Evolutionary conservation across 768 basidiomycete species (phyloP), one percentile per base, ranked within the genome.

Genomic region (Tylopilus sp.): DNA sequence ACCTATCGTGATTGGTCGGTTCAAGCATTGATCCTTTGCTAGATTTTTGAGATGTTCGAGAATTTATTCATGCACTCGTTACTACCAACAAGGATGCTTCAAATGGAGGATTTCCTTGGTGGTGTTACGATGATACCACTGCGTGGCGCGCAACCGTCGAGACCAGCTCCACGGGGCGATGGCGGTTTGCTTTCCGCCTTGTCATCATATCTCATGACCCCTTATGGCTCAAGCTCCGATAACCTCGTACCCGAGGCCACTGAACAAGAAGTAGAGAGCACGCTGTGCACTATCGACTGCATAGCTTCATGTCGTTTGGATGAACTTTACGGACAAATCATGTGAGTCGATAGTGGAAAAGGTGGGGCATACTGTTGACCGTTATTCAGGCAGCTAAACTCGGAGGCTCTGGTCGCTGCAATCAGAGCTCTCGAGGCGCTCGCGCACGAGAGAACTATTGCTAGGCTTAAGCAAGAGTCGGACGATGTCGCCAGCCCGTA

Each of bases 11-110:
- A 15, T 9, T 22, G 25, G 38, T 36, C 11, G 20, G 23, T 44
- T 36, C 12, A 41, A 52, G 28, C 20, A 36, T 38, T 60, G 10
- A 50, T 45, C 43, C 28, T 28, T 18, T 22, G 7, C 41, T 50
- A 97, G 89, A 92, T 99, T 48, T 98, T 99, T 61, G 95, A 98
- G 69, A 98, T 98, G 86, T 95, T 95, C 71, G 88, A 95, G 63
- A 97, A 94, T 30, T 75, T 99, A 21, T 99, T 98, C 72, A 70
- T 98, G 41, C 90, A 98, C 66, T 95, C 95, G 17, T 76, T 98
- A 22, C 75, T 99, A 17, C 97, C 97, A 0, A 82, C 78, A 10
- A 78, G 87, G 44, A 90, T 99, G 88, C 73, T 97, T 11, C 92
- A 95, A 67, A 95, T 97, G 90, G 95, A 97, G 66, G 97, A 98